phyloP scores from a whole-genome alignment of 192 early-diverging fungal genomes.

The Dimargaris cristalligena region DNA sequence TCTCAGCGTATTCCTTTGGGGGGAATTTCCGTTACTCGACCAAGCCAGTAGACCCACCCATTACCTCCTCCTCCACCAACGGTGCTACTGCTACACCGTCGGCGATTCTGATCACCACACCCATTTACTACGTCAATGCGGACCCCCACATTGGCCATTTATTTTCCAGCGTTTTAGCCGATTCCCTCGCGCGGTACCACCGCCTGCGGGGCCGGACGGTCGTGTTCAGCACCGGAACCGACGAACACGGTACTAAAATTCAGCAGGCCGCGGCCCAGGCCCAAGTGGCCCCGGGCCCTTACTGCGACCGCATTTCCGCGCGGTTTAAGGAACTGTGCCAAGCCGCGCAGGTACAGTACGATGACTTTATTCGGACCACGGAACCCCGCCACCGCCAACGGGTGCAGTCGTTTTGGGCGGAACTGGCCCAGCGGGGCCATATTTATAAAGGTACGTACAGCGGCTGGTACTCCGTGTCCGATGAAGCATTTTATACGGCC shows the following conservation, averaged over 20 bases:
- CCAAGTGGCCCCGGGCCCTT: conserved; percentile 37
- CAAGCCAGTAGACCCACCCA: too few species aligned
- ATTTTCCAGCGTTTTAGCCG: conserved; percentile 73
- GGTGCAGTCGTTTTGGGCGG: conserved; percentile 58
- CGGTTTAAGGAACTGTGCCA: conserved; percentile 39
- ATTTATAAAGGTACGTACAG: conserved; percentile 83
- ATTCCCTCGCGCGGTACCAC: conserved; percentile 60
- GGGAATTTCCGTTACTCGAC: too few species aligned
- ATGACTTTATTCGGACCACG: conserved; percentile 79
- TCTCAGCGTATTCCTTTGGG: too few species aligned
- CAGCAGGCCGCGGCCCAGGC: conserved; percentile 67
- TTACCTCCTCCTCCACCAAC: too few species aligned
- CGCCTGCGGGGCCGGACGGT: conserved; percentile 32
- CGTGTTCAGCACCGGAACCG: conserved; percentile 62
- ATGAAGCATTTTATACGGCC: conserved; percentile 77
- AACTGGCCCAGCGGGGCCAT: conserved; percentile 44
- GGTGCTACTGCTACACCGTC: background rate
- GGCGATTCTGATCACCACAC: background rate
- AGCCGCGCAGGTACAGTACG: conserved; percentile 51
- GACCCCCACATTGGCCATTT: conserved; percentile 91
- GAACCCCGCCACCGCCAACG: conserved; percentile 50
- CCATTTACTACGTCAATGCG: conserved; percentile 25
- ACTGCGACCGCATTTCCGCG: conserved; percentile 61
- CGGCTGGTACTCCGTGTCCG: conserved; percentile 93
- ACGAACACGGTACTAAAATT: conserved; percentile 96